A percentile compares a stretch with the other conserved stretches of the same genome.
Conservation (phyloP, 768 basidiomycete genomes). For the Rhizopogon roseolus region DNA sequence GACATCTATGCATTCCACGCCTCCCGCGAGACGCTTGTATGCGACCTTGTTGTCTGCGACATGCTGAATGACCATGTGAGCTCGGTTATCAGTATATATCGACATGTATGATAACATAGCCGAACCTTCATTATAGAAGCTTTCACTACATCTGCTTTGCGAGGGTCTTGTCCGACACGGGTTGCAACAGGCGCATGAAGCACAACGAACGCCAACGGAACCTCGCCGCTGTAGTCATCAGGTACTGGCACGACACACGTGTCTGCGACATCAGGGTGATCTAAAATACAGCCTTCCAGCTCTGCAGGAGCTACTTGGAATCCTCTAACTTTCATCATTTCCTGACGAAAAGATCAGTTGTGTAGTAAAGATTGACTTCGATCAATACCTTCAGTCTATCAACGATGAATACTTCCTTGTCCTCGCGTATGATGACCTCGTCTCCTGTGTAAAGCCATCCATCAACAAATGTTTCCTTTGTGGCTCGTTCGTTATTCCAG, state of each 20-base stretch:
- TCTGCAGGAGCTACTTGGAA: conserved; percentile 77
- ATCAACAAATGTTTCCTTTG: conserved; percentile 62
- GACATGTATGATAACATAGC: too few species aligned
- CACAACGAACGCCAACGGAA: conserved; percentile 67
- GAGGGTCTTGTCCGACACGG: conserved; percentile 26
- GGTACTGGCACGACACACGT: conserved; percentile 62
- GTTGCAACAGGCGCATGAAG: conserved; percentile 36
- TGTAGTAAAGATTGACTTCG: neutral
- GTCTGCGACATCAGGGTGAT: conserved; percentile 54
- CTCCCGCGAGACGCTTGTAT: conserved; percentile 58
- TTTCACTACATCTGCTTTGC: conserved; percentile 32
- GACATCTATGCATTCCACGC: conserved; percentile 48
- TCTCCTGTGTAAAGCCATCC: conserved; percentile 76
- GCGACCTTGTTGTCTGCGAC: conserved; percentile 49
- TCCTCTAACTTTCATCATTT: conserved; percentile 67
- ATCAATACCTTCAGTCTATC: conserved; percentile 55
- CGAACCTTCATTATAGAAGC: conserved; percentile 45
- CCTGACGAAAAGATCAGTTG: conserved; percentile 27
- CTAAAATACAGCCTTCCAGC: conserved; percentile 59
- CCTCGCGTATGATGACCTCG: conserved; percentile 49
- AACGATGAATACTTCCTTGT: conserved; percentile 54
- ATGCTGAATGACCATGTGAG: conserved; percentile 29
- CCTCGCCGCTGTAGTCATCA: conserved; percentile 69
- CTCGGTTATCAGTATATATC: neutral
- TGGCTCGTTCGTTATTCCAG: conserved; percentile 54